Evolutionary conservation across 78 protist species (phyloP), one percentile per base, ranked within the genome.

Genomic region (Monosiga brevicollis): DNA sequence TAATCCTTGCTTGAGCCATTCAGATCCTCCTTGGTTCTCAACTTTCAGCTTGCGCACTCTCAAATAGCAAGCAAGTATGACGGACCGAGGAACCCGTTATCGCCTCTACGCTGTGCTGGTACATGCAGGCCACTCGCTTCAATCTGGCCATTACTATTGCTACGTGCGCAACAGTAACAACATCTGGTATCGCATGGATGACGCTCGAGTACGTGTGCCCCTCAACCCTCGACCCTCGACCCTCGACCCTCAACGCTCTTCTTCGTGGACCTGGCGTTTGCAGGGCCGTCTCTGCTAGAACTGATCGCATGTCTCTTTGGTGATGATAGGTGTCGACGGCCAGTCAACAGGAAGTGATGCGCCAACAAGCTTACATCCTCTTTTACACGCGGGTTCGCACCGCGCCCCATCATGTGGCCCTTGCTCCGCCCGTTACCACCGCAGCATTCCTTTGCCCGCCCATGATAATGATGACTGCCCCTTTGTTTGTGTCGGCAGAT

Each of bases 61-160:
- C 42, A 1, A 2, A 3, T 49, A 2, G 73, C n/a, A n/a, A n/a
- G n/a, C n/a, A 10, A 11, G 35, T 25, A 62, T 6, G 25, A 9
- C 10, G 26, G 22, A 38, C 85, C 11, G 6, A 36, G 42, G 83
- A 37, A 29, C 81, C 36, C 20, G 76, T 29, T 96, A 95, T 82
- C 79, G 73, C 62, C 87, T 96, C 35, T 87, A 86, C 84, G 96
- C 82, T 10, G 96, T 94, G 40, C 76, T 95, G 39, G 96, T 94
- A 34, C 98, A 96, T 80, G 24, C 38, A 10, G 98, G 98, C 32
- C 39, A 37, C 37, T 42, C 90, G 29, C 24, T 86, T 0, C 79
- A 76, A 55, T 83, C 89, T 6, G 98, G 98, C 49, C 98, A 96
- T 81, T 96, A 96, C 86, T 91, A 82, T 84, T 71, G 93, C 54